Evolutionary conservation across 1,284 basidiomycete species (phyloP), one percentile per base, ranked within the genome.

Genomic region (Ceratobasidium sp.): DNA sequence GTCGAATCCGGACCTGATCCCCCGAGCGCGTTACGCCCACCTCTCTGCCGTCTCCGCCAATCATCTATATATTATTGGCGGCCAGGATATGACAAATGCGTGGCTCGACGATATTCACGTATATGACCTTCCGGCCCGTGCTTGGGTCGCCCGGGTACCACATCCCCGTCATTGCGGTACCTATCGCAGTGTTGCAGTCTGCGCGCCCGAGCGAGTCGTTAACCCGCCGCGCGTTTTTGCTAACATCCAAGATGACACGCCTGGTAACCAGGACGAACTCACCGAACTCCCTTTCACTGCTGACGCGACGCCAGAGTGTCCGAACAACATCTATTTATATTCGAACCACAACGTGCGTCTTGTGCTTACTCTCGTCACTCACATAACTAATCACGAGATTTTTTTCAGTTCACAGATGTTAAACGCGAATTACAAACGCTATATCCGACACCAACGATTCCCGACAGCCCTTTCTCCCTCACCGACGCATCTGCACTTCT

Each of bases 41-140:
- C 87, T 97, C 17, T 95, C 93, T 41, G 91, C 94, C 9, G 87
- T 97, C 54, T 92, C 94, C 11, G 87, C 91, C 6, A 90, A 93
- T 81, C 88, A 91, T 50, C 88, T 99, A n/a, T 92, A 97, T 82
- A 89, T 99, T 79, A 95, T 97, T 69, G 97, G 97, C 9, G 97
- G 97, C 2, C 97, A 98, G 81, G 94, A 98, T 81, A 89, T 94
- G 78, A 90, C 89, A 76, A 96, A 95, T 80, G 91, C 93, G 57
- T 95, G 94, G 92, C 85, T 96, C n/a, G 94, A 97, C 81, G 95
- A 97, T 78, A 89, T 96, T 74, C 93, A 94, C 81, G 91, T 96
- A 11, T 96, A 92, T 78, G 94, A 98, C 81, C 86, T 98, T 33
- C 80, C 86, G 22, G 82, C 84, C 6, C 88, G 89, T 79, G 85